Evolutionary conservation across 495 filamentous ascomycete species (phyloP), one percentile per base, ranked within the genome.

Genomic region (Tuber brumale): DNA sequence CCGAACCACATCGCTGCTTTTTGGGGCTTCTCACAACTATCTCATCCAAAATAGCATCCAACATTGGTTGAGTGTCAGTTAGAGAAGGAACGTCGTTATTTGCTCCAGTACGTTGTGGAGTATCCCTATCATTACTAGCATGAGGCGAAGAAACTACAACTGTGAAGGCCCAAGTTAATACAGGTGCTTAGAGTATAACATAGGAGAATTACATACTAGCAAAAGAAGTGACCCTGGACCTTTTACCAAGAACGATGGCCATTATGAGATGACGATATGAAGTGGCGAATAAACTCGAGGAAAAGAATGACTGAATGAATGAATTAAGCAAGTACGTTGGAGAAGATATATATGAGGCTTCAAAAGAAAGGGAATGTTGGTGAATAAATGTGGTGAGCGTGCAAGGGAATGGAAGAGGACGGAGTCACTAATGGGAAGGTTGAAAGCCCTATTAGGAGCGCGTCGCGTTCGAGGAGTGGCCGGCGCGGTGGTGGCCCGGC

Each of bases 271-370:
- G 57, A n/a, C n/a, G n/a, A 66, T 66, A 27, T 7, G 27, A 66
- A 16, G n/a, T 14, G 14, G 12, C 12, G 10, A 66, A 12, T 19
- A 66, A 66, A 35, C 27, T 18, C 10, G 4, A 35, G 57, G n/a
- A 66, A 66, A 66, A 35, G 57, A 66, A 66, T 35, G 57, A 66
- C 57, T 66, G 57, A 66, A 31, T 51, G 46, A 51, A 10, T 66
- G 57, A 66, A 66, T 35, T 35, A 66, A 66, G 57, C 35, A 27
- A 57, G 51, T 57, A 27, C 27, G 8, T 57, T 7, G 12, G n/a
- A 7, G 57, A 66, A 66, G 27, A 35, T 66, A 35, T 66, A 61
- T 66, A 66, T 35, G 27, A 14, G 14, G 16, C 57, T 66, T 66
- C 57, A 19, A 35, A 66, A 66, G 12, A n/a, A 16, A 35, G 57